Percentiles rank a stretch among this genome's conserved stretches.
Conservation (phyloP, 805 yeast genomes). For the Lipomyces yamadae region DNA sequence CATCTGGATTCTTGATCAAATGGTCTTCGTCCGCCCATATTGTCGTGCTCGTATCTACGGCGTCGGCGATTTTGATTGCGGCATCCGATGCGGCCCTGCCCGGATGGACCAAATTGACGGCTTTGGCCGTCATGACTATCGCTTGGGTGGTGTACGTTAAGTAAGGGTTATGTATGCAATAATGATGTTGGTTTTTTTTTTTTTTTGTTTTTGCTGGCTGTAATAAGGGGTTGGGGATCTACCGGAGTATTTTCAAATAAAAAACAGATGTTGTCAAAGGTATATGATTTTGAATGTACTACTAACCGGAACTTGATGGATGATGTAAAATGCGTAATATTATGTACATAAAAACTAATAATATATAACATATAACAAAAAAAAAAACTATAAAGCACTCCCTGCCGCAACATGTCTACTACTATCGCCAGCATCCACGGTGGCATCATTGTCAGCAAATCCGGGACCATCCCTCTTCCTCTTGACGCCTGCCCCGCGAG, state of each 20-base stretch:
- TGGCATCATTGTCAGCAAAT: neutral
- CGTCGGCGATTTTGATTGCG: constrained; percentile 27
- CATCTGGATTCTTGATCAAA: constrained; percentile 33
- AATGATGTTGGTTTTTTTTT: neutral
- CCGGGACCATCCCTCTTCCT: neutral
- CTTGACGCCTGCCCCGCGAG: neutral
- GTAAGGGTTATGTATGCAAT: neutral
- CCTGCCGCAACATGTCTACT: neutral
- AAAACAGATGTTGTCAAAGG: neutral
- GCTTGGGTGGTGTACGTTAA: constrained; percentile 34
- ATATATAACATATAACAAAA: no score
- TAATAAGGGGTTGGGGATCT: neutral
- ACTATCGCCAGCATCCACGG: neutral
- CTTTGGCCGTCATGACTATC: constrained; percentile 1
- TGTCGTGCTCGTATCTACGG: constrained; percentile 33
- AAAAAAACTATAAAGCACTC: neutral
- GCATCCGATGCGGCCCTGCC: constrained; percentile 9
- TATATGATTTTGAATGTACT: no score
- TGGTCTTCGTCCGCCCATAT: constrained; percentile 34
- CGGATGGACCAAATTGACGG: constrained; percentile 14
- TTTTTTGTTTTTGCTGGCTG: neutral
- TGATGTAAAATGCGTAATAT: no score
- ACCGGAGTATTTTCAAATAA: neutral
- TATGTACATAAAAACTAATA: neutral
- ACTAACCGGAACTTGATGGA: no score